Percentiles rank a stretch among this genome's conserved stretches.
These are phyloP conservation scores for Musa beccarii DNA, from an alignment of 176 grass and related monocot genomes.

Conservation along the genomic window DNA sequence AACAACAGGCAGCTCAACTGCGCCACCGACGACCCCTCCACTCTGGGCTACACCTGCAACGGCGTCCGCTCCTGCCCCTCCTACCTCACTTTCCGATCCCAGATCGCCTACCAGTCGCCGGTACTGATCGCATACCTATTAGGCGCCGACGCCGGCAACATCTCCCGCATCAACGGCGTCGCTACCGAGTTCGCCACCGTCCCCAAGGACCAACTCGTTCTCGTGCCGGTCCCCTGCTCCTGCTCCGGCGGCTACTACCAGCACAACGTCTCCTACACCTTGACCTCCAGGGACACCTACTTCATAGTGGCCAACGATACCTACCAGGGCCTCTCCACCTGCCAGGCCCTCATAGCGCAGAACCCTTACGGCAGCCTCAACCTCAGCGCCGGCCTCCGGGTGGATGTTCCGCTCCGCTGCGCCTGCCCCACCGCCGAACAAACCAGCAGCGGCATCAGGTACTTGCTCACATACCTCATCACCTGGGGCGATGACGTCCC, in stretches of 20 bases:
- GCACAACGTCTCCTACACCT: constrained; percentile 50
- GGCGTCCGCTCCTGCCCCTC: constrained; percentile 29
- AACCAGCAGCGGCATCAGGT: constrained; percentile 25
- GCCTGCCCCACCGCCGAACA: constrained; percentile 60
- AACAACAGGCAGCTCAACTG: constrained; percentile 40
- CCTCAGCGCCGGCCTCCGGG: constrained; percentile 9
- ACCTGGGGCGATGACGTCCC: constrained; percentile 23
- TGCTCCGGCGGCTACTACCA: constrained; percentile 58
- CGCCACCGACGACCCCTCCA: constrained; percentile 28
- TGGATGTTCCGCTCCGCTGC: constrained; percentile 64
- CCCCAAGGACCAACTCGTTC: constrained; percentile 22
- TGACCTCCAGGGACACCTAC: constrained; percentile 42
- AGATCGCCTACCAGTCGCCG: constrained; percentile 19
- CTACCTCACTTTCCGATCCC: constrained; percentile 43
- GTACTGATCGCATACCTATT: constrained; percentile 46
- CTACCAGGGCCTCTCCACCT: constrained; percentile 72
- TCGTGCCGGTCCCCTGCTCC: constrained; percentile 44
- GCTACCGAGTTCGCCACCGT: constrained; percentile 21
- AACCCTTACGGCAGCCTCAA: constrained; percentile 34
- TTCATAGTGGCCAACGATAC: constrained; percentile 60
- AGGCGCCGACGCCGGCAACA: neutral
- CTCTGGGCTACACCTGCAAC: constrained; percentile 76
- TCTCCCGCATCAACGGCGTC: constrained; percentile 25
- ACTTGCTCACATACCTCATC: constrained; percentile 58
- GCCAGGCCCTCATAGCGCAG: constrained; percentile 77